phyloP scores from a whole-genome alignment of 1,284 basidiomycete genomes.

The Meira nashicola region DNA sequence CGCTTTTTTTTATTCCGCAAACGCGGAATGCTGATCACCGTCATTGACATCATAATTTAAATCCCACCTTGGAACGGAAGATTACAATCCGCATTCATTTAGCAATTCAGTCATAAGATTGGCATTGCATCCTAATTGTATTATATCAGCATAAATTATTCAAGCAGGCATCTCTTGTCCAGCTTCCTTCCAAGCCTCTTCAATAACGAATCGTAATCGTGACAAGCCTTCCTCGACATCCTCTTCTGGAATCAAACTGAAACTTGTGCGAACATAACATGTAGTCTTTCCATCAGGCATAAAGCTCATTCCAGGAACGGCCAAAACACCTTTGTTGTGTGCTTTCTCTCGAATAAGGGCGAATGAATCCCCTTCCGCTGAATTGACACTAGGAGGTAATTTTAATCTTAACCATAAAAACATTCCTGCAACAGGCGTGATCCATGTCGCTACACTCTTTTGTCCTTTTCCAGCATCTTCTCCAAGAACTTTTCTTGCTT shows the following conservation, averaged over 20 bases:
- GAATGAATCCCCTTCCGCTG: conserved; percentile 64
- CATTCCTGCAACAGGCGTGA: conserved; percentile 72
- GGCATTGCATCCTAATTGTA: too few species aligned
- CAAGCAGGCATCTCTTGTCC: conserved; percentile 2
- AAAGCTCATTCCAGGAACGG: conserved; percentile 67
- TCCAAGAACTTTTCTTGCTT: conserved; percentile 68
- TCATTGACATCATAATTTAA: too few species aligned
- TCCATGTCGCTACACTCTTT: conserved; percentile 59
- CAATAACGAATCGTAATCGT: conserved; percentile 34
- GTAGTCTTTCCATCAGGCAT: conserved; percentile 36
- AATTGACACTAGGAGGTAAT: conserved; percentile 23
- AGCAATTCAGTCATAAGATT: too few species aligned
- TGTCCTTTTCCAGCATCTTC: conserved; percentile 52
- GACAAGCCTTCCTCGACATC: conserved; percentile 40
- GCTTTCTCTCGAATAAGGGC: conserved; percentile 74
- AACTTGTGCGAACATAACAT: conserved; percentile 44
- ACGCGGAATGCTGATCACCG: too few species aligned
- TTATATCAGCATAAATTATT: too few species aligned
- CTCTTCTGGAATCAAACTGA: conserved; percentile 37
- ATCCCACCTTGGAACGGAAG: too few species aligned
- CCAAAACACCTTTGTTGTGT: conserved; percentile 74
- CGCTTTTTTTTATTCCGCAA: too few species aligned
- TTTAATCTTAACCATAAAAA: conserved; percentile 53
- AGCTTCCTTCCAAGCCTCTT: conserved; percentile 38
- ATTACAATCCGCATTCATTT: too few species aligned